Evolutionary conservation across 1,139 yeast genomes (phyloP).

Genomic region (Meyerozyma smithsonii): DNA sequence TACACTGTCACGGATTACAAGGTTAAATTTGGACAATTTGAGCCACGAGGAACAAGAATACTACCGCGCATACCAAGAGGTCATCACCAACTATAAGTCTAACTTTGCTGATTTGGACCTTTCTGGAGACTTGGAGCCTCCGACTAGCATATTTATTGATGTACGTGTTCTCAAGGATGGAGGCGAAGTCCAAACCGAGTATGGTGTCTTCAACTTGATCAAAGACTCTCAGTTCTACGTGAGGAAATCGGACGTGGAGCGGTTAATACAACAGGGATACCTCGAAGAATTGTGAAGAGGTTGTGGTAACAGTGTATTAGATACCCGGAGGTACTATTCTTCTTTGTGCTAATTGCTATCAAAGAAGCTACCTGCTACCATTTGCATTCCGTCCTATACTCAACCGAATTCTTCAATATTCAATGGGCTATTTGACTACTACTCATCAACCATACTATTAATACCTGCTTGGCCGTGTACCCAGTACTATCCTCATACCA

Average conservation of each 20-base stretch:
- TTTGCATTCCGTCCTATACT: too few species aligned
- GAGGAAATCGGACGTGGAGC: constrained; percentile 87
- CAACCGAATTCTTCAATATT: too few species aligned
- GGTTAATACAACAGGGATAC: constrained; percentile 92
- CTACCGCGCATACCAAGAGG: constrained; percentile 61
- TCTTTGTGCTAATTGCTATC: too few species aligned
- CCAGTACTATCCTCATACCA: too few species aligned
- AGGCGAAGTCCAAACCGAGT: constrained; percentile 96
- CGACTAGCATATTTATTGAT: constrained; percentile 85
- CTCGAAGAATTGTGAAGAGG: constrained; percentile 72
- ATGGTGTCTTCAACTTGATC: constrained; percentile 92
- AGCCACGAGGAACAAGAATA: constrained; percentile 82
- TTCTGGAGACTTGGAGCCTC: constrained; percentile 85
- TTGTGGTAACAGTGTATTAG: too few species aligned
- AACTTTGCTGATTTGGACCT: constrained; percentile 81
- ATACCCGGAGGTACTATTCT: too few species aligned
- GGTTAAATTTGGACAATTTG: constrained; percentile 44
- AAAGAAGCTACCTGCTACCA: too few species aligned
- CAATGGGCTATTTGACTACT: too few species aligned
- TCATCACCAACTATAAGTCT: constrained; percentile 73
- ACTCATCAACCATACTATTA: too few species aligned
- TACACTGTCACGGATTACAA: constrained; percentile 12
- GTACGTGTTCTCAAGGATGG: constrained; percentile 92
- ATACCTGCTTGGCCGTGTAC: too few species aligned
- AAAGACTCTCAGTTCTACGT: constrained; percentile 95